Percentiles rank a stretch among this genome's conserved stretches.
phyloP scores from a whole-genome alignment of 2,329 filamentous ascomycete species.

The Aureobasidium mangrovei region DNA sequence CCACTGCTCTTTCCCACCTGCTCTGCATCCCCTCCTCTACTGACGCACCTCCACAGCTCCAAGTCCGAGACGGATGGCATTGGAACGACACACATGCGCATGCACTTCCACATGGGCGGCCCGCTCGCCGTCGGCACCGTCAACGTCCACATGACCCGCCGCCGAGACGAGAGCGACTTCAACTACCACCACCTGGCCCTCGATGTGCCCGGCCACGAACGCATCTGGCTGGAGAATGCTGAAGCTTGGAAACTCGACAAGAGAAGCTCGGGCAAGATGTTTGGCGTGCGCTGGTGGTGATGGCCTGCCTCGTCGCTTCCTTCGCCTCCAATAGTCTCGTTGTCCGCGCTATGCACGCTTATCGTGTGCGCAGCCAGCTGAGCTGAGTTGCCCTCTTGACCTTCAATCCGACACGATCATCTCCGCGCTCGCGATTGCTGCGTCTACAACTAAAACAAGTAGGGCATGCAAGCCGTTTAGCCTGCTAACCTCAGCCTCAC shows the following conservation, averaged over 20 bases:
- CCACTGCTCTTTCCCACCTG: neutral
- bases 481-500: neutral
- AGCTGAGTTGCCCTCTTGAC: neutral
- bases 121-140: slow-evolving; percentile 65
- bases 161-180: slow-evolving; percentile 55
- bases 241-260: slow-evolving; percentile 40
- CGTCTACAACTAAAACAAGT: neutral
- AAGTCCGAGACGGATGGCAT: slow-evolving; percentile 59
- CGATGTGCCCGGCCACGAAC: slow-evolving; percentile 60
- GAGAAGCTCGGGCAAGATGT: slow-evolving; percentile 39
- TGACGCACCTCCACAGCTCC: slow-evolving; percentile 40
- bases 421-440: neutral
- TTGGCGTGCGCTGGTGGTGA: slow-evolving; percentile 51
- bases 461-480: neutral
- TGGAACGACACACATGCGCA: slow-evolving; percentile 70
- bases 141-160: slow-evolving; percentile 67
- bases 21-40: neutral
- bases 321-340: neutral
- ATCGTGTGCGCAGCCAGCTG: neutral
- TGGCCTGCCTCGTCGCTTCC: neutral
- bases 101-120: slow-evolving; percentile 83
- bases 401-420: neutral
- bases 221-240: slow-evolving; percentile 58
- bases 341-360: slow-evolving; percentile 1
- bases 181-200: slow-evolving; percentile 73